Base-by-base conservation (phyloP, 768 basidiomycete genomes). In the Arthromyces matolae region DNA sequence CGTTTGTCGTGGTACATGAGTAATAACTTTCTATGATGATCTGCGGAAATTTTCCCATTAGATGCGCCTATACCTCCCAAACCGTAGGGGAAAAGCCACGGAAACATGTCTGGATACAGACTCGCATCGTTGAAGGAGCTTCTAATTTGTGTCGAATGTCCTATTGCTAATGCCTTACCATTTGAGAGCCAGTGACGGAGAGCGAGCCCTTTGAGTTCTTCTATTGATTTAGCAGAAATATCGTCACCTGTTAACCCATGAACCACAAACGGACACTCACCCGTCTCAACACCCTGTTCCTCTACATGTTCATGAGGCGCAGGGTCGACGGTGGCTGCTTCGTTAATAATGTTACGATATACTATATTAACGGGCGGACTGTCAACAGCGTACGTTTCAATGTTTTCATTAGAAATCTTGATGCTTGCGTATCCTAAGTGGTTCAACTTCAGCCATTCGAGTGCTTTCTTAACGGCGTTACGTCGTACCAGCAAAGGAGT, bases 31-130 rank as follows among this genome's bases (percentile, higher is more conserved):
- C 64, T 65, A 24, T 66, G 64, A 9, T n/a, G 24, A 5, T 29
- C n/a, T 8, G 57, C 57, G 2, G 53, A 51, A 9, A 68, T 23
- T n/a, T 12, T 29, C 8, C 39, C 36, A 18, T 16, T 42, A 12
- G 55, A 59, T 16, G 62, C 47, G 0, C 39, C 39, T 8, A 27
- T 5, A 5, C 61, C 56, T 3, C 64, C 64, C 16, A 58, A 27
- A 0, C 72, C 67, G 56, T 71, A 73, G 0, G 70, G 71, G 54
- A 67, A 74, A 0, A 74, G 52, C 67, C 70, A 72, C 0, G 70
- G 72, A 56, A 71, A 73, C 64, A 72, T 69, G 5, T 63, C 54
- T 1, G 72, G 68, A 53, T 71, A 74, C 16, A 70, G 41, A 3
- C 51, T 42, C 5, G 66, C 60, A 52, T 76, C 71, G 8, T 67